Conservation (phyloP, 2,329 filamentous ascomycete genomes). For the Neonectria punicea region DNA sequence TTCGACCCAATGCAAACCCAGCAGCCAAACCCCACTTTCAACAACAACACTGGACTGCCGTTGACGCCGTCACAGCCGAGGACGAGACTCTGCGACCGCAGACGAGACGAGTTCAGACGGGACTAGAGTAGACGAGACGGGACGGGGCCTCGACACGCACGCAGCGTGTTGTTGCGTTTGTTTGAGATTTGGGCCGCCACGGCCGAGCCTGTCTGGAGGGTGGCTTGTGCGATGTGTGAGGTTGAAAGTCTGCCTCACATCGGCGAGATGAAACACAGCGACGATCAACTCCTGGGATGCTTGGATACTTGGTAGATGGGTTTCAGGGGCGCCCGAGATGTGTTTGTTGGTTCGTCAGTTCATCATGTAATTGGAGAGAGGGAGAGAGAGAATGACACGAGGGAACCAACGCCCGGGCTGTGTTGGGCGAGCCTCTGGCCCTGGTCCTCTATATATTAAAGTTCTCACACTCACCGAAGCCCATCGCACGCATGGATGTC, state of each 20-base stretch:
- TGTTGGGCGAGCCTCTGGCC: neutral
- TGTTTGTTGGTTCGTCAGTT: neutral
- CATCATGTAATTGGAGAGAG: neutral
- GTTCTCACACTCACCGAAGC: neutral
- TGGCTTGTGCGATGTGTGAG: neutral
- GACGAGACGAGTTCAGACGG: conserved; percentile 12
- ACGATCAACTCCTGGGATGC: neutral
- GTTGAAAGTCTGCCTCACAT: neutral
- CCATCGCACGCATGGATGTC: neutral
- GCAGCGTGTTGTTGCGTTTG: conserved; percentile 1
- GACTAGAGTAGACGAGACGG: conserved; percentile 20
- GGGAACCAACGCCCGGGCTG: neutral
- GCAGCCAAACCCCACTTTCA: neutral
- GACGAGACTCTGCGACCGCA: conserved; percentile 8
- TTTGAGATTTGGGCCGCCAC: conserved; percentile 7
- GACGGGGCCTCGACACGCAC: conserved; percentile 10
- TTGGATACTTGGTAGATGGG: neutral
- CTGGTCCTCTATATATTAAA: neutral
- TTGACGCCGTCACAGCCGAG: neutral
- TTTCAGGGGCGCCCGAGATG: neutral
- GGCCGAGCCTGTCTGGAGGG: conserved; percentile 1
- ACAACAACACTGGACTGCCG: neutral
- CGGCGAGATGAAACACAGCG: conserved; percentile 7
- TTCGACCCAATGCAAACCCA: neutral
- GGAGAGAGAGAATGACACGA: neutral